phyloP scores from a whole-genome alignment of 83 land plant genomes.

The Picea abies region DNA sequence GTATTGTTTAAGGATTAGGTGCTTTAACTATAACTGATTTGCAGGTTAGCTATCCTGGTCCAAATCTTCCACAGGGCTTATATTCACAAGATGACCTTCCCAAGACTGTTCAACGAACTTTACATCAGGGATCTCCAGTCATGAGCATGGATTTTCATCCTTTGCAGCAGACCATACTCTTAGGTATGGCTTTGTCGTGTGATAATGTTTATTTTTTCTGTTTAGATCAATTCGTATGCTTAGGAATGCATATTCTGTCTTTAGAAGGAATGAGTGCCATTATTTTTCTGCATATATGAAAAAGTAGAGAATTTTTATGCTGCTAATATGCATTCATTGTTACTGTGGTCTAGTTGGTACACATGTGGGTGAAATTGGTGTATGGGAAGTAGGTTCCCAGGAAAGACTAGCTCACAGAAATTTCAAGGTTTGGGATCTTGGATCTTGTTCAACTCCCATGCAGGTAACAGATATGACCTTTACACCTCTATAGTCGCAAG shows the following conservation, averaged over 20 bases:
- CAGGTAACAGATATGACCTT: conserved; percentile 16
- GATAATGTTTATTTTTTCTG: neutral
- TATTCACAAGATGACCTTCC: conserved; percentile 89
- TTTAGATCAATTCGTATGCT: neutral
- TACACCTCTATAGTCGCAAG: too few species aligned
- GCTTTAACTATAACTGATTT: conserved; percentile 25
- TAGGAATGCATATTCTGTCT: neutral
- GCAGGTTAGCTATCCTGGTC: conserved; percentile 47
- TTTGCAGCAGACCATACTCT: conserved; percentile 36
- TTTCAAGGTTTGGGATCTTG: conserved; percentile 81
- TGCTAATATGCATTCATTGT: conserved; percentile 17
- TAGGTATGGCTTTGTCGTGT: conserved; percentile 46
- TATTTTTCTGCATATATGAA: neutral
- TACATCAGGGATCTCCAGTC: too few species aligned
- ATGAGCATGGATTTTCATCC: too few species aligned
- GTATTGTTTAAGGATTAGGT: neutral
- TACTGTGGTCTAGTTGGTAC: conserved; percentile 60
- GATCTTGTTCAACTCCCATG: conserved; percentile 37
- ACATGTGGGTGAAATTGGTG: conserved; percentile 68
- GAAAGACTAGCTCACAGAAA: conserved; percentile 51
- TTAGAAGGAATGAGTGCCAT: neutral
- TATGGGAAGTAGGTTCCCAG: conserved; percentile 72
- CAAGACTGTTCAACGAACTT: conserved; percentile 26
- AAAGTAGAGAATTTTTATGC: neutral
- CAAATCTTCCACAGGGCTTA: conserved; percentile 44